A percentile compares a stretch with the other conserved stretches of the same genome.
These are phyloP conservation scores for Heterobasidion irregulare DNA, from an alignment of 1,284 basidiomycete genomes.

Conservation along the genomic window DNA sequence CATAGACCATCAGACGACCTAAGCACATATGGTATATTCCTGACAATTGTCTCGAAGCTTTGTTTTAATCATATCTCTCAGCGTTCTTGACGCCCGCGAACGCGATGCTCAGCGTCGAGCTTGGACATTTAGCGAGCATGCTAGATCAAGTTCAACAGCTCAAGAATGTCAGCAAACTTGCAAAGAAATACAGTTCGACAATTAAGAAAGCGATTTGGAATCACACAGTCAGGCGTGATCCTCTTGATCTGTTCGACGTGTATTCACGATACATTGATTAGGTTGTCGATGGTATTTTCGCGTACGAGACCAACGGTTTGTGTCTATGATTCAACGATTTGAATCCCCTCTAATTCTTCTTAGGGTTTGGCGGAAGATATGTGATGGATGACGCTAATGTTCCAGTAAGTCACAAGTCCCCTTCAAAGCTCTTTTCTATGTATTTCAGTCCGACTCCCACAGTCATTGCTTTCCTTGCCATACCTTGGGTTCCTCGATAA, in stretches of 20 bases:
- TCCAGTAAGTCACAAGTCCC: conserved; percentile 38
- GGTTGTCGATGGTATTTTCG: conserved; percentile 59
- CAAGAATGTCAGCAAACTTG: conserved; percentile 45
- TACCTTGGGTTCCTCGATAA: conserved; percentile 70
- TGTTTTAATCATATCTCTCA: conserved; percentile 16
- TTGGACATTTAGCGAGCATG: conserved; percentile 50
- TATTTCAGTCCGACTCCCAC: background rate
- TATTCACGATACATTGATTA: conserved; percentile 14
- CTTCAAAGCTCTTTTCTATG: background rate
- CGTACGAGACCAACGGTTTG: conserved; percentile 69
- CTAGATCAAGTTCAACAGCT: conserved; percentile 42
- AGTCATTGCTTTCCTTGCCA: conserved; percentile 69
- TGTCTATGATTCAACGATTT: background rate
- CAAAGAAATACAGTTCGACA: conserved; percentile 49
- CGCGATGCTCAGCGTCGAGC: conserved; percentile 73
- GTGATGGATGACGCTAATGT: conserved; percentile 81
- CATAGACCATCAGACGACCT: conserved; percentile 73
- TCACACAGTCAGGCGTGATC: conserved; percentile 38
- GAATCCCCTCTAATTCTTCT: background rate
- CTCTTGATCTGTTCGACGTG: background rate
- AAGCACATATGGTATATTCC: conserved; percentile 48
- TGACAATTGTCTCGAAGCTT: background rate
- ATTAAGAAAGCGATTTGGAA: conserved; percentile 60
- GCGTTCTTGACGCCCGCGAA: conserved; percentile 72
- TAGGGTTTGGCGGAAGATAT: conserved; percentile 59